Percentiles rank a stretch among this genome's conserved stretches.
These are phyloP conservation scores for Herpotrichia juniperi DNA, from an alignment of 2,329 filamentous ascomycete species.

Conservation along the genomic window DNA sequence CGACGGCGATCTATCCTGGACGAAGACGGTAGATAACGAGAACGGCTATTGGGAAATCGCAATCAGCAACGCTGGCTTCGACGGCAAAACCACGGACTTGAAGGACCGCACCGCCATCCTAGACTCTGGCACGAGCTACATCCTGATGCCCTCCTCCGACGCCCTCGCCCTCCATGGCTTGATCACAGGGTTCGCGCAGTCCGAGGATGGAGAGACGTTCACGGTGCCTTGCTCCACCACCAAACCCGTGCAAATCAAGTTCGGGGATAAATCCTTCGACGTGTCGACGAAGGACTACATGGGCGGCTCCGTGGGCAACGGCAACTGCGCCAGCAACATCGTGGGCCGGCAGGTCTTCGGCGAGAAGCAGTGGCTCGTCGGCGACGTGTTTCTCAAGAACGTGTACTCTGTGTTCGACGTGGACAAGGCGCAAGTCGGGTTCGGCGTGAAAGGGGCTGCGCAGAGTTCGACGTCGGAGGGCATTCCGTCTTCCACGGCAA, in stretches of 20 bases:
- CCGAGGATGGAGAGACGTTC: constrained; percentile 64
- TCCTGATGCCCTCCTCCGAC: constrained; percentile 72
- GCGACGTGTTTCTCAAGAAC: constrained; percentile 87
- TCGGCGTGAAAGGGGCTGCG: constrained; percentile 34
- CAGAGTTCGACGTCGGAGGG: background rate
- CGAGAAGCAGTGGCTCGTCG: constrained; percentile 74
- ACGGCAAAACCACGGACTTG: constrained; percentile 59
- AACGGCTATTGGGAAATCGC: constrained; percentile 74
- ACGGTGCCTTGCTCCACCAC: constrained; percentile 75
- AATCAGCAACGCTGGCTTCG: constrained; percentile 68
- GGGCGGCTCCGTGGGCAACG: constrained; percentile 47
- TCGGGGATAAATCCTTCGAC: constrained; percentile 70
- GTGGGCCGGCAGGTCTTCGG: constrained; percentile 73
- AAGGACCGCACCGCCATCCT: constrained; percentile 69
- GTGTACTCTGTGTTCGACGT: constrained; percentile 86
- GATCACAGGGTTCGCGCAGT: constrained; percentile 65
- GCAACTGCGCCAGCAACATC: constrained; percentile 70
- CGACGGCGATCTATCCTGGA: constrained; percentile 72
- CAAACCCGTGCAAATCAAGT: constrained; percentile 66
- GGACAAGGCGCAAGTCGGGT: constrained; percentile 68
- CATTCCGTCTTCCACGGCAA: constrained; percentile 1
- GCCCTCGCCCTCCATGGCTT: constrained; percentile 70
- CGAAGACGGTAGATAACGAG: constrained; percentile 55
- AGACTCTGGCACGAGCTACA: constrained; percentile 83
- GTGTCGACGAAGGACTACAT: constrained; percentile 77